phyloP scores from a whole-genome alignment of 2,329 filamentous ascomycete species.

The Trichoderma guizhouense region DNA sequence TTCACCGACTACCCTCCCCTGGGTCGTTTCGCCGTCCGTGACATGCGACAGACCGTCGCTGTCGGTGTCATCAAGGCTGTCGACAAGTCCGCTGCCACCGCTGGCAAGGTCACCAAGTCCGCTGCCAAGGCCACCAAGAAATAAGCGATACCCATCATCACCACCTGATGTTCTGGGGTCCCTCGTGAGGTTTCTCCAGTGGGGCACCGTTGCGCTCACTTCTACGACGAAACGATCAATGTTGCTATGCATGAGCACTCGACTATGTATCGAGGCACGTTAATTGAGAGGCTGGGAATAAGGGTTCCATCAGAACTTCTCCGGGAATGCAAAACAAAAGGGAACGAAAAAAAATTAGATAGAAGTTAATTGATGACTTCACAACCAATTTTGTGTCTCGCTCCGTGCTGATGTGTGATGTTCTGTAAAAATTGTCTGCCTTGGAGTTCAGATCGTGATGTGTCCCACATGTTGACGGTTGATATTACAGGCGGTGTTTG shows the following conservation, averaged over 20 bases:
- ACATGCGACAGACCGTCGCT: conserved; percentile 89
- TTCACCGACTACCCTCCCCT: conserved; percentile 99
- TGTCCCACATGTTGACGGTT: not conserved
- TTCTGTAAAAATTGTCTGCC: not conserved
- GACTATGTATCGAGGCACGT: conserved; percentile 41
- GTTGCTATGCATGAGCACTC: conserved; percentile 45
- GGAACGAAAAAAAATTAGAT: conserved; percentile 46
- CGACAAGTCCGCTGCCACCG: conserved; percentile 56
- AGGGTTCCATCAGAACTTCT: conserved; percentile 40
- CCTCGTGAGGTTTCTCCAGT: conserved; percentile 26
- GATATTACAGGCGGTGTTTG: not conserved
- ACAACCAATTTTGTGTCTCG: conserved; percentile 7
- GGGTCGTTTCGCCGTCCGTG: conserved; percentile 99
- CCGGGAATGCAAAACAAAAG: conserved; percentile 45
- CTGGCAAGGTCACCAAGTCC: conserved; percentile 68
- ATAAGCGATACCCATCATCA: conserved; percentile 46
- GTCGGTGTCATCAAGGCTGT: conserved; percentile 94
- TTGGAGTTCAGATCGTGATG: not conserved
- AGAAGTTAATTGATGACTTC: conserved; percentile 38
- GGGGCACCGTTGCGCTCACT: conserved; percentile 38
- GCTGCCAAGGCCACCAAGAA: conserved; percentile 74
- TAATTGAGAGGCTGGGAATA: conserved; percentile 41
- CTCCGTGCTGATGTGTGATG: not conserved
- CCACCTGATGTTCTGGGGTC: conserved; percentile 26
- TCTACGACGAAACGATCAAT: conserved; percentile 45